A percentile compares a stretch with the other conserved stretches of the same genome.
phyloP scores from a whole-genome alignment of 345 rosid species.

The Lepidium aucheri region DNA sequence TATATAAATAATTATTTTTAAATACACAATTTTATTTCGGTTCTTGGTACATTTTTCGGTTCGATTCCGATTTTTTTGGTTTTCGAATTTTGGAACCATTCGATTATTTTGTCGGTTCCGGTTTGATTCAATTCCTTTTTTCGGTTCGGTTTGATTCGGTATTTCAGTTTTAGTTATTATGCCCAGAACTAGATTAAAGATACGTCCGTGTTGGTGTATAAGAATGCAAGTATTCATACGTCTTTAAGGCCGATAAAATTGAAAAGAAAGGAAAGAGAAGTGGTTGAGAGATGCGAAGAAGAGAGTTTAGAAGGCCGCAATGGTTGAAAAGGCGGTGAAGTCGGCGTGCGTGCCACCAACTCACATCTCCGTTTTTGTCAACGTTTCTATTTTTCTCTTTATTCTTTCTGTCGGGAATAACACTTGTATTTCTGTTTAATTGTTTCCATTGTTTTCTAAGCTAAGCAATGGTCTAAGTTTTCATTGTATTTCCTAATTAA shows the following conservation, averaged over 20 bases:
- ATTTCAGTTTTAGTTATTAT: too few relatives aligned
- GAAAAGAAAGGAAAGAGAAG: slow-evolving; percentile 3
- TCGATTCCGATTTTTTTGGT: too few relatives aligned
- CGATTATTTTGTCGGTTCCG: too few relatives aligned
- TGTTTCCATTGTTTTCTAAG: background rate
- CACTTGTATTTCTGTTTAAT: background rate
- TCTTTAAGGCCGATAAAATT: slow-evolving; percentile 23
- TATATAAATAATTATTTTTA: too few relatives aligned
- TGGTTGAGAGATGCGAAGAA: slow-evolving; percentile 14
- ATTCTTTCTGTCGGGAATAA: slow-evolving; percentile 7
- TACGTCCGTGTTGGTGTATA: too few relatives aligned
- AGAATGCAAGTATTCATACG: background rate
- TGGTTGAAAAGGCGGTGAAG: slow-evolving; percentile 24
- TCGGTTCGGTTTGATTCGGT: too few relatives aligned
- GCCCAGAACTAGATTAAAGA: too few relatives aligned
- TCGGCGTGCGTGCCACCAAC: slow-evolving; percentile 22
- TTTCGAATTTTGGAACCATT: too few relatives aligned
- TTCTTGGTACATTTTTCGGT: too few relatives aligned
- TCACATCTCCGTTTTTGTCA: slow-evolving; percentile 9
- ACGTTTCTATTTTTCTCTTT: background rate
- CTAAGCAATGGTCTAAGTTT: slow-evolving; percentile 3
- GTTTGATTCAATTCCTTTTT: too few relatives aligned
- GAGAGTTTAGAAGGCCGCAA: slow-evolving; percentile 29
- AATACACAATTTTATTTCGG: too few relatives aligned
- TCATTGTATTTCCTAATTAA: background rate